A percentile compares a stretch with the other conserved stretches of the same genome.
These are phyloP conservation scores for Boletus albobrunnescens DNA, from an alignment of 1,284 basidiomycete genomes.

Conservation along the genomic window DNA sequence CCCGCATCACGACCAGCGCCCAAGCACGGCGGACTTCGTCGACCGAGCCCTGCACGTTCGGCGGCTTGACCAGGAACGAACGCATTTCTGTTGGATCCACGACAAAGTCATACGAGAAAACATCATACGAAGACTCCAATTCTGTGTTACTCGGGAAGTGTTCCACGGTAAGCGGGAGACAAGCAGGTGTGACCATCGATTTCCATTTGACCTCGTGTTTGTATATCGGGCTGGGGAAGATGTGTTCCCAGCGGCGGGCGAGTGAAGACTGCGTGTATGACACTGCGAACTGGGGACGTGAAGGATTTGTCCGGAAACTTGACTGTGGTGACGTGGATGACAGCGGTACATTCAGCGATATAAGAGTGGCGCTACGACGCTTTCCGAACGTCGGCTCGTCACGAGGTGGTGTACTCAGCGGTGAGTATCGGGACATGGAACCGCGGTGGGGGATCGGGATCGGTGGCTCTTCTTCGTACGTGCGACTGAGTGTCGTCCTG, in stretches of 20 bases:
- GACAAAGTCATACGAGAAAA: slow-evolving; percentile 78
- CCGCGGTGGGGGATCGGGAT: slow-evolving; percentile 40
- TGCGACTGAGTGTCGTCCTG: slow-evolving; percentile 44
- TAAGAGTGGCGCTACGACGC: slow-evolving; percentile 47
- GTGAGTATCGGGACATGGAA: slow-evolving; percentile 52
- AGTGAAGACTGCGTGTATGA: slow-evolving; percentile 65
- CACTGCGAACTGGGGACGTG: slow-evolving; percentile 51
- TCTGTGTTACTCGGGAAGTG: slow-evolving; percentile 77
- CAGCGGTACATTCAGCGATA: slow-evolving; percentile 41
- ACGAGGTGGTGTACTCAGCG: slow-evolving; percentile 61
- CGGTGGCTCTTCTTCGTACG: slow-evolving; percentile 52
- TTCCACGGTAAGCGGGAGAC: slow-evolving; percentile 91
- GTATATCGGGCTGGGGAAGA: slow-evolving; percentile 71
- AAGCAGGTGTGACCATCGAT: slow-evolving; percentile 77
- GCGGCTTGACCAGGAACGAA: slow-evolving; percentile 75
- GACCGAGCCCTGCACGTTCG: slow-evolving; percentile 42
- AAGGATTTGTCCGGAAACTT: slow-evolving; percentile 57
- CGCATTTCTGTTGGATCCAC: slow-evolving; percentile 74
- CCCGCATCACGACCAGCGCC: slow-evolving; percentile 85
- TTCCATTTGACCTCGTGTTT: slow-evolving; percentile 94
- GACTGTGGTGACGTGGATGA: slow-evolving; percentile 49
- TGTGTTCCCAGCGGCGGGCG: slow-evolving; percentile 85
- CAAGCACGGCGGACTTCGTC: slow-evolving; percentile 64
- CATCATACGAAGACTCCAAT: slow-evolving; percentile 74
- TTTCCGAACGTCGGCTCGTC: slow-evolving; percentile 56